These are phyloP conservation scores for Ceratobasidium sp. DNA, from an alignment of 1,284 basidiomycete species.

Conservation along the genomic window DNA sequence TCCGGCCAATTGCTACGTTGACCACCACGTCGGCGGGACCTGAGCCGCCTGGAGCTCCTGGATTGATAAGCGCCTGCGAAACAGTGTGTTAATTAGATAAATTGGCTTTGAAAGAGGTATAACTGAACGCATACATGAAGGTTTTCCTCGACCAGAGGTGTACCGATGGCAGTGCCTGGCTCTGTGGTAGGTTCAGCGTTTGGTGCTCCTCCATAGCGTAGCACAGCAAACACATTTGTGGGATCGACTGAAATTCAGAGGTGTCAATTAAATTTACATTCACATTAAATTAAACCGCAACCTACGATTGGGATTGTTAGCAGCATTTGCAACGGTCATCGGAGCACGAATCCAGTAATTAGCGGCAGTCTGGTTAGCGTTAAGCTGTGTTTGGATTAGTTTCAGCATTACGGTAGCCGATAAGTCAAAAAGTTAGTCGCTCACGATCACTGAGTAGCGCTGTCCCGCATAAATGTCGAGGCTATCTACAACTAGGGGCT, in stretches of 20 bases:
- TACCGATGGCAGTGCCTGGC: conserved; percentile 31
- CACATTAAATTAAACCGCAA: background rate
- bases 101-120: no score
- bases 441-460: conserved; percentile 91
- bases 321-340: conserved; percentile 38
- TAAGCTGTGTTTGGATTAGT: no score
- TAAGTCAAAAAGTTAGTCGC: no score
- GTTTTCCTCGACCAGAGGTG: conserved; percentile 26
- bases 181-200: conserved; percentile 40
- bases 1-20: conserved; percentile 37
- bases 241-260: conserved; percentile 24
- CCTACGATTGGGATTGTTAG: conserved; percentile 34
- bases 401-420: no score
- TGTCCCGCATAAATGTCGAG: conserved; percentile 87
- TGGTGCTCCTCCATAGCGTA: conserved; percentile 29
- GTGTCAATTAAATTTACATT: background rate
- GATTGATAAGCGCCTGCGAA: conserved; percentile 28
- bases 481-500: conserved; percentile 65
- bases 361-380: conserved; percentile 28
- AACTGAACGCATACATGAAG: conserved; percentile 22
- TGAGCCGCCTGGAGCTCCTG: conserved; percentile 38
- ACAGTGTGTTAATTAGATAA: no score
- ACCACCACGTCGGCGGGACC: conserved; percentile 27
- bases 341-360: conserved; percentile 44
- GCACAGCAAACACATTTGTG: conserved; percentile 39